Evolutionary conservation across 2,329 filamentous ascomycete genomes (phyloP).

Genomic region (Teratosphaeria epicoccoides): DNA sequence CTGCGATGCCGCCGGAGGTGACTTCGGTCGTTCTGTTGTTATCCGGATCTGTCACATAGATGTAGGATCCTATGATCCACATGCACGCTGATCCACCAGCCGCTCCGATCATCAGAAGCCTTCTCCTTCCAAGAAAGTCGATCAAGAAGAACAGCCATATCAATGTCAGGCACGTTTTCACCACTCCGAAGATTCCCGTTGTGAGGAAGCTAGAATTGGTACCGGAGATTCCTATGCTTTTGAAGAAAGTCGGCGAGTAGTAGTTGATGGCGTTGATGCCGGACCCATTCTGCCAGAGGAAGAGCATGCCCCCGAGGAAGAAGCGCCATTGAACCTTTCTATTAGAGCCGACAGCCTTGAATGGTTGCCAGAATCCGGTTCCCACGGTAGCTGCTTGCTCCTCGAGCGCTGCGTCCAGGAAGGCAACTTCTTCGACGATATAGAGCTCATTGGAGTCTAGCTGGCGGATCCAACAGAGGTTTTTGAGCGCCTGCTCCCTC

Average conservation of each 20-base stretch:
- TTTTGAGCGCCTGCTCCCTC: constrained; percentile 32
- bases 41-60: constrained; percentile 3
- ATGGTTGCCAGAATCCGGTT: constrained; percentile 64
- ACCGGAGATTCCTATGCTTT: constrained; percentile 50
- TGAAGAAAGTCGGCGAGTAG: constrained; percentile 60
- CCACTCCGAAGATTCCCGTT: constrained; percentile 66
- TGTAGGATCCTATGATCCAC: constrained; percentile 44
- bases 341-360: constrained; percentile 45
- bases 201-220: constrained; percentile 52
- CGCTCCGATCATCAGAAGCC: constrained; percentile 56
- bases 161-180: constrained; percentile 59
- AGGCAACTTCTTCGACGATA: constrained; percentile 60
- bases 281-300: constrained; percentile 67
- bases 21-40: constrained; percentile 24
- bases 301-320: constrained; percentile 61
- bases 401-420: constrained; percentile 60
- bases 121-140: constrained; percentile 52
- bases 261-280: constrained; percentile 76
- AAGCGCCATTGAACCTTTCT: constrained; percentile 58
- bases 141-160: constrained; percentile 61
- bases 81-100: constrained; percentile 52
- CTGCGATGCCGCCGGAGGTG: constrained; percentile 44
- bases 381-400: constrained; percentile 53
- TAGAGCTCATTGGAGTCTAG: constrained; percentile 50
- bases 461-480: constrained; percentile 53